A percentile compares a stretch with the other conserved stretches of the same genome.
These are phyloP conservation scores for Umbilicaria muhlenbergii DNA, from an alignment of 495 filamentous ascomycete genomes.

Conservation along the genomic window DNA sequence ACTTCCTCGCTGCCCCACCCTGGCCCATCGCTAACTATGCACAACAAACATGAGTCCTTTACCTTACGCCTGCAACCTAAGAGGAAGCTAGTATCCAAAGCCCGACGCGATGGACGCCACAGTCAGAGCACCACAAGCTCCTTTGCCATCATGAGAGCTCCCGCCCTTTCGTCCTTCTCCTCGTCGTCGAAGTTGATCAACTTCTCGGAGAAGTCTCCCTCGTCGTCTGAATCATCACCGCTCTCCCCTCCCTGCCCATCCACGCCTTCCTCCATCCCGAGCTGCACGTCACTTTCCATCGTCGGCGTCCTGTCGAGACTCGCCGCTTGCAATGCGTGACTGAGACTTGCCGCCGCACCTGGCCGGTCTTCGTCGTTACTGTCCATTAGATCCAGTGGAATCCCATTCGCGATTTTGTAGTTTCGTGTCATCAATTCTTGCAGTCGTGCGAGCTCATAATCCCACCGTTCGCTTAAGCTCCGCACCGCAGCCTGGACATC, in stretches of 20 bases:
- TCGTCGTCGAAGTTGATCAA: no score
- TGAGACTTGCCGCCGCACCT: constrained; percentile 4
- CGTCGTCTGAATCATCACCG: neutral
- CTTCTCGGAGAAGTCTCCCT: neutral
- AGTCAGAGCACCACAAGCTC: no score
- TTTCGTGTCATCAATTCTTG: constrained; percentile 46
- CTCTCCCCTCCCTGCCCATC: neutral
- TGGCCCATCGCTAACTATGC: no score
- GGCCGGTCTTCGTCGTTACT: constrained; percentile 3
- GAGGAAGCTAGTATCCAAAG: no score
- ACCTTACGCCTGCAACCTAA: no score
- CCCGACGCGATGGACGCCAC: no score
- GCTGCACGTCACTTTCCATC: constrained; percentile 9
- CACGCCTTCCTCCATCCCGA: neutral
- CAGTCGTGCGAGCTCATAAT: constrained; percentile 38
- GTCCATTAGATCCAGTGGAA: constrained; percentile 13
- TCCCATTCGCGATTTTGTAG: constrained; percentile 36
- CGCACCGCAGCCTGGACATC: constrained; percentile 38
- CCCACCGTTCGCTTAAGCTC: constrained; percentile 46
- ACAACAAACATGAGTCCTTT: no score
- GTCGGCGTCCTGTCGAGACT: constrained; percentile 11
- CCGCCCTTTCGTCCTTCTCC: no score
- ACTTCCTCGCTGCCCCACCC: no score
- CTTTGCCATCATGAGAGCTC: no score
- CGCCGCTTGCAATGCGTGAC: constrained; percentile 2